phyloP scores from a whole-genome alignment of 257 asterid species.

The Cinchona pubescens region DNA sequence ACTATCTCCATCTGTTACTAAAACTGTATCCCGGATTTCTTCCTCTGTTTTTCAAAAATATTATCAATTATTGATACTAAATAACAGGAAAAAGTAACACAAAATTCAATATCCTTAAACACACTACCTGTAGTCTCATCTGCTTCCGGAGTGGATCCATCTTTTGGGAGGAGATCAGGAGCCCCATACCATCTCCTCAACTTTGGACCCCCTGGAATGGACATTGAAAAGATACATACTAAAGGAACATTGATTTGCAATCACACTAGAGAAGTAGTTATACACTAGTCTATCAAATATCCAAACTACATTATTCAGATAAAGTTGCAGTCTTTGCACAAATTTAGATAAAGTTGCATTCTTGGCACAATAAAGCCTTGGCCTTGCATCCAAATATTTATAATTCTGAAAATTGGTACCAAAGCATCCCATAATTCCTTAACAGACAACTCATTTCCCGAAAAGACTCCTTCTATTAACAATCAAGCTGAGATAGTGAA shows the following conservation, averaged over 20 bases:
- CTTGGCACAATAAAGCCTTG: not conserved
- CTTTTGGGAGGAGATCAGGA: slow-evolving; percentile 62
- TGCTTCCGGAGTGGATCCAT: slow-evolving; percentile 44
- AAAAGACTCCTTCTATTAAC: no score
- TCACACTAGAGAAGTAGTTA: no score
- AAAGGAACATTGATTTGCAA: not conserved
- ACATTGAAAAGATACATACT: no score
- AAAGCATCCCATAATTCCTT: no score
- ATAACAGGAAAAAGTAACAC: not conserved
- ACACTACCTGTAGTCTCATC: slow-evolving; percentile 57
- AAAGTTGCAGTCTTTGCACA: not conserved
- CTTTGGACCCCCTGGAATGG: slow-evolving; percentile 83
- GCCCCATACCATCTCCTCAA: slow-evolving; percentile 99
- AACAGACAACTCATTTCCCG: not conserved
- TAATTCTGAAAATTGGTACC: not conserved
- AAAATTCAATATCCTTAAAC: not conserved
- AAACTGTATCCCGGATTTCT: slow-evolving; percentile 74
- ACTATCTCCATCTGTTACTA: slow-evolving; percentile 89
- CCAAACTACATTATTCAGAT: no score
- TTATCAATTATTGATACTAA: slow-evolving; percentile 10
- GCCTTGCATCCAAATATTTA: not conserved
- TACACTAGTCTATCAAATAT: not conserved
- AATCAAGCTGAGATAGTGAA: not conserved
- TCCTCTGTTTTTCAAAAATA: slow-evolving; percentile 44
- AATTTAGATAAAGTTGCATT: slow-evolving; percentile 2